A percentile compares a stretch with the other conserved stretches of the same genome.
Conservation (phyloP, 148 eudicot genomes). For the Euryodendron excelsum region DNA sequence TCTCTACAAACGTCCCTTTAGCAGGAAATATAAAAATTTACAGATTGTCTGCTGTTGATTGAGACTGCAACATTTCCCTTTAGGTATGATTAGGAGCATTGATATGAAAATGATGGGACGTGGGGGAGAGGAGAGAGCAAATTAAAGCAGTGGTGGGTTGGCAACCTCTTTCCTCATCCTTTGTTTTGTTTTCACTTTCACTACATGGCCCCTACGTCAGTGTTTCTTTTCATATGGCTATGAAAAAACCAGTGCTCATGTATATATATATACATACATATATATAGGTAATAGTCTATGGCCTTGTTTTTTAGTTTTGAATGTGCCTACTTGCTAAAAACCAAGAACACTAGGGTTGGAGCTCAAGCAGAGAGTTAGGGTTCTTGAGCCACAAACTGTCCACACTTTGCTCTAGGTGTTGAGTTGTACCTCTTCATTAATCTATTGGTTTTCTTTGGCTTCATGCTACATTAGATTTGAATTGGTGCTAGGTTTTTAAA, state of each 20-base stretch:
- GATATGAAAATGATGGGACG: constrained; percentile 31
- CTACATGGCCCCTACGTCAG: not conserved
- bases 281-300: too few relatives aligned
- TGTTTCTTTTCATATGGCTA: not conserved
- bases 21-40: not conserved
- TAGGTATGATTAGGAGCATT: constrained; percentile 18
- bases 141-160: constrained; percentile 11
- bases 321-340: not conserved
- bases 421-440: not conserved
- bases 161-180: constrained; percentile 2
- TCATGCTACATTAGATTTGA: not conserved
- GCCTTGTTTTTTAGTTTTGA: not conserved
- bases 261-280: not conserved
- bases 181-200: constrained; percentile 16
- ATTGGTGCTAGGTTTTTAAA: not conserved
- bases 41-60: not conserved
- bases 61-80: not conserved
- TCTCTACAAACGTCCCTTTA: not conserved
- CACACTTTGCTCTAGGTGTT: not conserved
- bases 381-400: constrained; percentile 6
- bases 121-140: not conserved
- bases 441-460: not conserved
- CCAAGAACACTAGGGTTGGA: not conserved
- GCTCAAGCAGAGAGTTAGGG: not conserved
- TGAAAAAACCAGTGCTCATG: not conserved